Evolutionary conservation across 1,284 basidiomycete genomes (phyloP).

Genomic region (Ustilago curta): DNA sequence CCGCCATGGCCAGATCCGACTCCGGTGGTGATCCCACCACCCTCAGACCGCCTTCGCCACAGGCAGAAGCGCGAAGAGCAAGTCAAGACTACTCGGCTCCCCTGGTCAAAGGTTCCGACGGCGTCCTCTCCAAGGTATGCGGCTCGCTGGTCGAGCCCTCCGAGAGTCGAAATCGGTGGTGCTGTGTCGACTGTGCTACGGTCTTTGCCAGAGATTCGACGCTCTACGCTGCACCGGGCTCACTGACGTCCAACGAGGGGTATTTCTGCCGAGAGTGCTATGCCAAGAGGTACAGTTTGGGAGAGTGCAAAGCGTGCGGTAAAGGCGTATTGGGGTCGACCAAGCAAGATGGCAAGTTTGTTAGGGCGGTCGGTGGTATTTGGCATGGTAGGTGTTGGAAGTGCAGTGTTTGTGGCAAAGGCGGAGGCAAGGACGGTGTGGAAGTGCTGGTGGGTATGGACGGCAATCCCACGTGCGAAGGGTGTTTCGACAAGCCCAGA

Average conservation of each 20-base stretch:
- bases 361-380: constrained; percentile 43
- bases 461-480: constrained; percentile 52
- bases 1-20: neutral
- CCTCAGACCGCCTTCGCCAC: neutral
- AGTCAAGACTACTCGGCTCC: constrained; percentile 53
- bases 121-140: constrained; percentile 56
- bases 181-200: constrained; percentile 44
- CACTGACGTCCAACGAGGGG: neutral
- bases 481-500: constrained; percentile 49
- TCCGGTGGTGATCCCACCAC: neutral
- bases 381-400: constrained; percentile 62
- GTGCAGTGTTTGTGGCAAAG: constrained; percentile 40
- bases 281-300: constrained; percentile 46
- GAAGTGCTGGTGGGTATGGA: constrained; percentile 57
- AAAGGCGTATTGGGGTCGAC: constrained; percentile 54
- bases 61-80: neutral
- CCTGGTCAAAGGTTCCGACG: constrained; percentile 45
- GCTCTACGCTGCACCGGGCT: constrained; percentile 53
- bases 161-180: constrained; percentile 48
- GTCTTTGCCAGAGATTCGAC: constrained; percentile 60
- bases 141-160: constrained; percentile 59
- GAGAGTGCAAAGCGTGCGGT: constrained; percentile 38
- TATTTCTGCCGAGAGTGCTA: constrained; percentile 60
- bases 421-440: constrained; percentile 12
- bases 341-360: constrained; percentile 60